phyloP scores from a whole-genome alignment of 768 basidiomycete species.

The Boletus sensibilis region DNA sequence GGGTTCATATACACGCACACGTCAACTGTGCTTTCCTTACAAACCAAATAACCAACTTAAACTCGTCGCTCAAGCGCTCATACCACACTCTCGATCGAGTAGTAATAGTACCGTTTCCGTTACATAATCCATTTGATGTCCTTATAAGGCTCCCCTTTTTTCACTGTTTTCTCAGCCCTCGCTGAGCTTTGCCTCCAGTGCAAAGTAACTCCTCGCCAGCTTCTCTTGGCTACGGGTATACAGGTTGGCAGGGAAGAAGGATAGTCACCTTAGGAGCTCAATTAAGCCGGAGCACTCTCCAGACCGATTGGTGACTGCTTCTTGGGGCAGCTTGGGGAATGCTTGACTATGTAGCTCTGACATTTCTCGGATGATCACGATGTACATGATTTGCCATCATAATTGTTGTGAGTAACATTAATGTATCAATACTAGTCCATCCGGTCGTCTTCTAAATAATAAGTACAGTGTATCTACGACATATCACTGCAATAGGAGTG shows the following conservation, averaged over 20 bases:
- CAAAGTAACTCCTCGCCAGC: constrained; percentile 57
- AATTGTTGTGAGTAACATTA: neutral
- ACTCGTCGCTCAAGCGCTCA: too few species aligned
- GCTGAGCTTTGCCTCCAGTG: constrained; percentile 30
- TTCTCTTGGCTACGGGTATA: constrained; percentile 52
- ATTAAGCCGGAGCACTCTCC: constrained; percentile 79
- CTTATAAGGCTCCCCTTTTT: neutral
- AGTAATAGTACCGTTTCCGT: neutral
- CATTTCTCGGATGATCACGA: constrained; percentile 31
- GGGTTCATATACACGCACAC: too few species aligned
- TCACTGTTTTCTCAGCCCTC: constrained; percentile 13
- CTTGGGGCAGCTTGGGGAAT: constrained; percentile 44
- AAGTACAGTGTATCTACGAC: neutral
- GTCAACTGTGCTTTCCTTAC: too few species aligned
- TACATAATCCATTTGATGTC: constrained; percentile 14
- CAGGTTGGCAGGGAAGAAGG: constrained; percentile 44
- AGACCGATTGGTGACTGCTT: constrained; percentile 38
- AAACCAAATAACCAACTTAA: too few species aligned
- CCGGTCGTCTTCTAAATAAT: neutral
- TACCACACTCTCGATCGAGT: too few species aligned
- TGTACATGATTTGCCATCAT: neutral
- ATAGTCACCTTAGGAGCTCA: constrained; percentile 45
- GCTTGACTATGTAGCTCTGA: constrained; percentile 78
- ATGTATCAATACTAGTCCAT: neutral
- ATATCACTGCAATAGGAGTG: neutral